Base-by-base conservation (phyloP, 805 yeast genomes). In the Schwanniomyces occidentalis region DNA sequence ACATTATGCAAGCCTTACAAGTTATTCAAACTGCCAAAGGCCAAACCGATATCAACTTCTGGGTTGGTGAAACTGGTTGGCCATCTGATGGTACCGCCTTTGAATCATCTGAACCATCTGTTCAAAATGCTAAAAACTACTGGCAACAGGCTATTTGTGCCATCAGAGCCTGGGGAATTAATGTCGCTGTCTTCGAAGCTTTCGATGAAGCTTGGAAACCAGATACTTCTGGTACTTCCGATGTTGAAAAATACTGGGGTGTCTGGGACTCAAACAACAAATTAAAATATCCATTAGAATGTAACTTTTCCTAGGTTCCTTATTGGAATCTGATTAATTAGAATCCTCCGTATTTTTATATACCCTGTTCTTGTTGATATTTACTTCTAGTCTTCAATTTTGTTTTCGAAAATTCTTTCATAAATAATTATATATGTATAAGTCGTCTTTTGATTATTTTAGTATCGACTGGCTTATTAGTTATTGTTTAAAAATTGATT, bases 21-120 rank as follows among this genome's bases (percentile, higher is more conserved):
- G 71, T 74, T 42, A 79, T 91, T 54, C 96, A 91, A 75, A 71
- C 87, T 49, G 64, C 76, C 51, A 90, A 91, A 75, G 96, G 96
- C 44, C 67, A 84, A 41, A 82, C 91, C 40, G 90, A 88, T 65
- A 76, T 91, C 52, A 75, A 80, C 38, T 88, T 90, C 75, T 90
- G 91, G 89, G 93, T 89, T 54, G 96, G 97, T 64, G 96, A 90
- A 73, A 89, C 97, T 46, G 96, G 97, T 51, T 89, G 96, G 95
- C 95, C 96, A 61, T 76, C 95, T 21, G 80, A 74, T 5, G 97
- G 97, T 63, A 78, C 87, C 41, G 64, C 69, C 56, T 89, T 65
- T 52, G 88, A 79, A 57, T 40, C 54, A 46, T 69, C 96, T 34
- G 58, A 63, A 18, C 96, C 97, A 53, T 61, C 81, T 52, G 74